A percentile compares a stretch with the other conserved stretches of the same genome.
Evolutionary conservation across 2,329 filamentous ascomycete genomes (phyloP).

Genomic region (Thelonectria blattea): DNA sequence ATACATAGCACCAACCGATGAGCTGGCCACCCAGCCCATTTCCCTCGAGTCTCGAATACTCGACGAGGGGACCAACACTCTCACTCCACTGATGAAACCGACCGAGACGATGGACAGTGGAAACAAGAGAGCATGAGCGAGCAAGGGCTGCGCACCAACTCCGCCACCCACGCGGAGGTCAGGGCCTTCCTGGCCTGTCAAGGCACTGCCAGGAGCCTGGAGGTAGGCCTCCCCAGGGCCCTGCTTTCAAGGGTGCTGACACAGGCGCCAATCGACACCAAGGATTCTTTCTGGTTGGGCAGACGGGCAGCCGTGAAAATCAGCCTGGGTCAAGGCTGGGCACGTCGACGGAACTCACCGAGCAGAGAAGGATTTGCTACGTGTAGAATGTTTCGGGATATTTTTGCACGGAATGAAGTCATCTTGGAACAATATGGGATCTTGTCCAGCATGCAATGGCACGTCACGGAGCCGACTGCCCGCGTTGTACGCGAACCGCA

Average conservation of each 20-base stretch:
- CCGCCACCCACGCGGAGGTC: conserved; percentile 14
- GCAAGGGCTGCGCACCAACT: conserved; percentile 17
- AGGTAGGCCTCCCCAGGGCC: not conserved
- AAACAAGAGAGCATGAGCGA: not conserved
- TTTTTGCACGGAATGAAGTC: not conserved
- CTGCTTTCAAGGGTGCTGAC: not conserved
- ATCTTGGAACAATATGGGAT: not conserved
- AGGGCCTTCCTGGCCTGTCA: conserved; percentile 12
- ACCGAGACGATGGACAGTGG: not conserved
- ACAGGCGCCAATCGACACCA: not conserved
- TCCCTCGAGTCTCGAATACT: not conserved
- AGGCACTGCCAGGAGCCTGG: conserved; percentile 3
- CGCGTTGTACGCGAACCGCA: too few species aligned
- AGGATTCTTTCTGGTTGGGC: not conserved
- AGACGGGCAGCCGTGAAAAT: conserved; percentile 6
- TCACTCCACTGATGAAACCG: not conserved
- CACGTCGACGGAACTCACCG: too few species aligned
- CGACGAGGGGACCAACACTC: not conserved
- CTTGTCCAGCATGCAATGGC: not conserved
- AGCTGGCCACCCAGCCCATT: conserved; percentile 1
- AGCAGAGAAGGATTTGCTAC: conserved; percentile 4
- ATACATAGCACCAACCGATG: not conserved
- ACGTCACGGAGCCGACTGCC: not conserved
- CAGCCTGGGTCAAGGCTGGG: conserved; percentile 4
- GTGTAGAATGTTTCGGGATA: conserved; percentile 5